Evolutionary conservation across 1,284 basidiomycete genomes (phyloP), one percentile per base, ranked within the genome.

Genomic region (Tylopilus sp.): DNA sequence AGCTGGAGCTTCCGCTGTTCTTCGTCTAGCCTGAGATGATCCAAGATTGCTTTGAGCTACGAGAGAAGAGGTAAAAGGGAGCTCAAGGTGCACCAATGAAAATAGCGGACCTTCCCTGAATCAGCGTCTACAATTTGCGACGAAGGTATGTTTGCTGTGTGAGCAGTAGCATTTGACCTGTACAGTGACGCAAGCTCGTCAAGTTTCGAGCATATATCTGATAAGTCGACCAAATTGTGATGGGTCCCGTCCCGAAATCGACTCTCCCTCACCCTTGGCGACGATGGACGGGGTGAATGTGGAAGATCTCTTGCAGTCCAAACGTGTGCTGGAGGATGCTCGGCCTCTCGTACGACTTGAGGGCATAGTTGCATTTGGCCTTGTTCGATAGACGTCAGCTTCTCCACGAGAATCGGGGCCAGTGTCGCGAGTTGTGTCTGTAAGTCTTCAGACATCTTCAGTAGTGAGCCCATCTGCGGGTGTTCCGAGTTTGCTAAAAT

Each of bases 1-100:
- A 71, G 59, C 55, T 81, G 76, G 2, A 74, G 51, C 3, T 67
- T 69, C 31, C 73, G 76, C 52, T 78, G 74, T 16, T 65, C 70
- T 45, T 73, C 69, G 6, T 77, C 77, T 21, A 68, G 67, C 49
- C 71, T 71, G 9, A 84, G 59, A 13, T 79, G 59, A 6, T 59
- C 59, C 38, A 80, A 45, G 18, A 82, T 69, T 49, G 72, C 72
- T 44, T 72, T 63, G 3, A 79, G 51, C 73, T 79, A 36, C 15
- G 26, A 18, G 23, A 46, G n/a, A 44, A 35, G 30, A 25, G 12
- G n/a, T 51, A 10, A 51, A 33, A 11, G 18, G 37, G 16, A 45
- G 2, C 12, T 23, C 16, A 15, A 30, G 29, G 28, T 3, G 26
- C 2, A 13, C 6, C 21, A 37, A 33, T 5, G 9, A 25, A 45